Evolutionary conservation across 2,329 filamentous ascomycete species (phyloP), one percentile per base, ranked within the genome.

Genomic region (Nannizziopsis barbatae): DNA sequence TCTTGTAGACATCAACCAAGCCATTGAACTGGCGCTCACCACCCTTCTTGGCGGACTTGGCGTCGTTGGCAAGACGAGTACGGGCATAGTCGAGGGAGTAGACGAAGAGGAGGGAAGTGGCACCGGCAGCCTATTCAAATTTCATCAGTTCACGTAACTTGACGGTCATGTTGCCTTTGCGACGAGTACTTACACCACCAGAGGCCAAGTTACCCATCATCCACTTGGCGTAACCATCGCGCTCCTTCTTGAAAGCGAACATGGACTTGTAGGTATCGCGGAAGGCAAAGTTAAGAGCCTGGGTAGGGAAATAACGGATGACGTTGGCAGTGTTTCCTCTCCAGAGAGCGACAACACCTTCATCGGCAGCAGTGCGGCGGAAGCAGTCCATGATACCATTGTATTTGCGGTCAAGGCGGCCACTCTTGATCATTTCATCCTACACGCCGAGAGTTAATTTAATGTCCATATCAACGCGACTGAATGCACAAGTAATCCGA

Each of bases 271-370:
- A 98, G 83, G 93, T 95, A 76, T 98, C 92, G 75, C 92, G 92
- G 92, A 98, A 98, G 72, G 92, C 92, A 71, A 98, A 98, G 89
- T 98, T 98, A 73, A 98, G 80, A 67, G 92, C 92, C 83, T 98
- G 92, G 73, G 92, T 98, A 64, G 92, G 92, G 87, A 98, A 98
- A 81, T 98, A 98, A 85, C 92, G 92, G 81, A 98, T 95, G 75
- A 98, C 92, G 84, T 98, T 98, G 87, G 92, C 92, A 71, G 92
- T 98, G 87, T 98, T 98, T 76, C 92, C 92, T 83, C 92, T 83
- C 92, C 92, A 98, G 66, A 98, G 81, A 59, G 90, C 83, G 73
- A 92, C 83, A 65, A 92, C 75, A 86, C 92, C 92, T 81, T 98
- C 92, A 59, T 85, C 78, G 66, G 82, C 81, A 58, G 79, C 80